phyloP scores from a whole-genome alignment of 306 rosid genomes.

The Prunus dulcis region DNA sequence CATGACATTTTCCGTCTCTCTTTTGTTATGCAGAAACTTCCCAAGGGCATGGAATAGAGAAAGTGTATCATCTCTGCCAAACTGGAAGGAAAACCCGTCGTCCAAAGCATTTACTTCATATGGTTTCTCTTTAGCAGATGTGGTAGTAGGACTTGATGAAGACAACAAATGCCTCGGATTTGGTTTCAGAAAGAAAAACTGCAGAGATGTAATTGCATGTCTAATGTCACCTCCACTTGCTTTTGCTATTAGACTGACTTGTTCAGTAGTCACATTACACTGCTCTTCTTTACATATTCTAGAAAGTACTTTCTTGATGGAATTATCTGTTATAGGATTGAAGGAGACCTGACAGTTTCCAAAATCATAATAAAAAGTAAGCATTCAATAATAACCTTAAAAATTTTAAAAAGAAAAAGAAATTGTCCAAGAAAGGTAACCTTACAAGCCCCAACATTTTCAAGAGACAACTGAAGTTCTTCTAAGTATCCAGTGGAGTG shows the following conservation, averaged over 20 bases:
- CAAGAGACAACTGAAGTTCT: constrained; percentile 63
- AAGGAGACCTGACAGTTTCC: constrained; percentile 66
- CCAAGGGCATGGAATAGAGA: constrained; percentile 90
- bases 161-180: constrained; percentile 44
- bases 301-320: constrained; percentile 63
- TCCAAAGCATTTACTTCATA: constrained; percentile 28
- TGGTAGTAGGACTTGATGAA: constrained; percentile 14
- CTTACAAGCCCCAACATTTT: constrained; percentile 95
- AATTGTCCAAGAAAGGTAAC: constrained; percentile 64
- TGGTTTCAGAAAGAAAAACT: constrained; percentile 71
- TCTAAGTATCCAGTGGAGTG: constrained; percentile 46
- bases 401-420: constrained; percentile 7
- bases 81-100: constrained; percentile 47
- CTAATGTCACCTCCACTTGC: constrained; percentile 96
- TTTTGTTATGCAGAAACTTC: constrained; percentile 93
- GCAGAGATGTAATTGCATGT: constrained; percentile 85
- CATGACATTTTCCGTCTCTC: constrained; percentile 49
- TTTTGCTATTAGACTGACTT: constrained; percentile 75
- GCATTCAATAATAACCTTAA: constrained; percentile 16
- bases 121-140: constrained; percentile 29
- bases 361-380: constrained; percentile 16
- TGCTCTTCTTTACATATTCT: constrained; percentile 74
- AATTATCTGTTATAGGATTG: constrained; percentile 77
- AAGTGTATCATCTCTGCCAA: constrained; percentile 85
- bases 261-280: constrained; percentile 52